Evolutionary conservation across 352 stramenopile genomes (phyloP).

Genomic region (Globisporangium apiculatum): DNA sequence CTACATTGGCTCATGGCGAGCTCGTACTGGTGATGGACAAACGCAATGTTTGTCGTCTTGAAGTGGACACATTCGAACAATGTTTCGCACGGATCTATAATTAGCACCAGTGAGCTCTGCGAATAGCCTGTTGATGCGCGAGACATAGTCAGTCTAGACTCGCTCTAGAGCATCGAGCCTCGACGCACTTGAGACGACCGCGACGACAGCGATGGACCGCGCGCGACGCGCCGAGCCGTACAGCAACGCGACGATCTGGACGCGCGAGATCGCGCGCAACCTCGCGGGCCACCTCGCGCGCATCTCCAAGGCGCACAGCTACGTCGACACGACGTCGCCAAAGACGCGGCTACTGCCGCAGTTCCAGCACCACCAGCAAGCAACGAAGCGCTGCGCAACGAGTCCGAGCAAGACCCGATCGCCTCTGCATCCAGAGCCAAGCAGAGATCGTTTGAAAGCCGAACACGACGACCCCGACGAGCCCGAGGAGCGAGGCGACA

Average conservation of each 20-base stretch:
- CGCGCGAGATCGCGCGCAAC: slow-evolving; percentile 60
- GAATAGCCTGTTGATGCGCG: too few species aligned
- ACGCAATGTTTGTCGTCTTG: too few species aligned
- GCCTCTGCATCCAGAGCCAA: background rate
- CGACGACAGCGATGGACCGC: slow-evolving; percentile 41
- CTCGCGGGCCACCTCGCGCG: slow-evolving; percentile 58
- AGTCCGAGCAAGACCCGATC: slow-evolving; percentile 33
- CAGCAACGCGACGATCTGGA: slow-evolving; percentile 74
- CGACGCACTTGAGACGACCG: too few species aligned
- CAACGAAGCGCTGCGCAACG: slow-evolving; percentile 35
- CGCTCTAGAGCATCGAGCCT: too few species aligned
- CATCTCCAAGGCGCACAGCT: slow-evolving; percentile 66
- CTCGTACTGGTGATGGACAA: too few species aligned
- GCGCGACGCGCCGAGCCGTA: slow-evolving; percentile 66
- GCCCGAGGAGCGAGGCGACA: background rate
- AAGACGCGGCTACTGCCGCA: slow-evolving; percentile 45
- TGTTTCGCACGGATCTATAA: too few species aligned
- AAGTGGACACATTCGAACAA: too few species aligned
- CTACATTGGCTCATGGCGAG: too few species aligned
- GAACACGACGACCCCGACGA: background rate
- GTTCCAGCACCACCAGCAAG: slow-evolving; percentile 26
- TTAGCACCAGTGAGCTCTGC: too few species aligned
- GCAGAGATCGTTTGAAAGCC: background rate
- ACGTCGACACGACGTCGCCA: slow-evolving; percentile 56
- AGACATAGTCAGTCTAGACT: too few species aligned